Base-by-base conservation (phyloP, 2,329 filamentous ascomycete species). In the Oidium heveae region DNA sequence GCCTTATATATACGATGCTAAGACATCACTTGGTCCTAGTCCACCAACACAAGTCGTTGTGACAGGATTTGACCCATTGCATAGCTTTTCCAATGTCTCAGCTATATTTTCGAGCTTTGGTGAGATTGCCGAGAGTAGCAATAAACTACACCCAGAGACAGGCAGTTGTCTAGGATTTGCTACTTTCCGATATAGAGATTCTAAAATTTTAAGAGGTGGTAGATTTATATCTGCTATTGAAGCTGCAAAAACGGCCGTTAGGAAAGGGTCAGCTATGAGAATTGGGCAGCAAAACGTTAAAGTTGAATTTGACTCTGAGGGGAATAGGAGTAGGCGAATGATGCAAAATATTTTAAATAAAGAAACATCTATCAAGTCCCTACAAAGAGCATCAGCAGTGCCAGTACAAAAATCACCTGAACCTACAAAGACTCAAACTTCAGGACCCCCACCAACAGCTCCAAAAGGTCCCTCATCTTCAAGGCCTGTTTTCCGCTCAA, bases 91-190 rank as follows among this genome's bases (percentile, higher is more conserved):
- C 55, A 84, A 86, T 62, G 75, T 94, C 53, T 77, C 76, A 18
- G 77, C 82, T 49, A 76, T 85, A 54, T 93, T 94, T 65, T 77
- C 81, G 18, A 78, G 76, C 2, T 94, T 84, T 68, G 87, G 87
- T 54, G 86, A 94, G 56, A 88, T 98, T 58, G 82, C 83, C 47
- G 84, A 88, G 63, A 83, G 93, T 61, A 87, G 86, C 63, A 95
- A 95, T 64, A 89, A 93, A 66, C 89, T 93, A 63, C 87, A 98
- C 67, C 91, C 91, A 9, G 82, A 88, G 56, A 96, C 88, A 13
- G 91, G 91, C 18, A 91, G 86, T 63, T 94, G 93, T 64, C 75
- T 98, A 13, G 91, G 91, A 13, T 88, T 98, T 65, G 94, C 86
- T 59, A 86, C 86, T 16, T 86, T 98, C 64, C 80, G 83, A 56